Evolutionary conservation across 768 basidiomycete genomes (phyloP).

Genomic region (Epithele typhae): DNA sequence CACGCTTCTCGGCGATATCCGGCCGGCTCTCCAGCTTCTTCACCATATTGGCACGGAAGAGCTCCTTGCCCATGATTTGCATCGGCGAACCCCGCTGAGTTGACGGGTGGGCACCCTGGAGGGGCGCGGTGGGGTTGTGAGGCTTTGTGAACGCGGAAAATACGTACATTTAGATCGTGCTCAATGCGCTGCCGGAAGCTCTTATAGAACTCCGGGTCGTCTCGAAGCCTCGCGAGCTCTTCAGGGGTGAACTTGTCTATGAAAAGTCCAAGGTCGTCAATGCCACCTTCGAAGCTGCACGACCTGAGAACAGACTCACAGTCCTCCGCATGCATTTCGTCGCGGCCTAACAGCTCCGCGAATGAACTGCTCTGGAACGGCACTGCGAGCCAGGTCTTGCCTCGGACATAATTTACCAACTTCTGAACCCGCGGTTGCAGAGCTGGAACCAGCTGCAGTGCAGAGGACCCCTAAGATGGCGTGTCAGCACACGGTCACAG

Average conservation of each 20-base stretch:
- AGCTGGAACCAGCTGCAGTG: conserved; percentile 53
- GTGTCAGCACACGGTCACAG: not conserved
- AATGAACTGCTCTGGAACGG: conserved; percentile 39
- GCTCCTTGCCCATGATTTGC: conserved; percentile 23
- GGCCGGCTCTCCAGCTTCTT: conserved; percentile 51
- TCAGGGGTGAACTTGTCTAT: conserved; percentile 47
- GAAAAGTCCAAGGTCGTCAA: conserved; percentile 16
- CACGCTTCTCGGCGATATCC: conserved; percentile 55
- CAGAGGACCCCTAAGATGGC: conserved; percentile 47
- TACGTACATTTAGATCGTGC: conserved; percentile 43
- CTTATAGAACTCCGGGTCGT: conserved; percentile 42
- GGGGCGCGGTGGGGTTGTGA: not conserved
- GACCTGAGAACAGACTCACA: conserved; percentile 28
- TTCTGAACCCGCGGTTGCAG: conserved; percentile 47
- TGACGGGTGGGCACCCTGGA: conserved; percentile 30
- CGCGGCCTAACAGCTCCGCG: conserved; percentile 32
- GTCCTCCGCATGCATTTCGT: conserved; percentile 30
- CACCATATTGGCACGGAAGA: conserved; percentile 36
- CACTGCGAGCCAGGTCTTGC: conserved; percentile 51
- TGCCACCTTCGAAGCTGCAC: not conserved
- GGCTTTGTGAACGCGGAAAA: not conserved
- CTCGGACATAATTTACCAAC: conserved; percentile 50
- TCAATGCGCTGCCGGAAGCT: conserved; percentile 47
- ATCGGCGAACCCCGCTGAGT: conserved; percentile 39
- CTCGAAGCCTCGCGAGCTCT: conserved; percentile 44